Percentiles rank a stretch among this genome's conserved stretches.
Conservation (phyloP, 768 basidiomycete species). For the Amanita muscaria region DNA sequence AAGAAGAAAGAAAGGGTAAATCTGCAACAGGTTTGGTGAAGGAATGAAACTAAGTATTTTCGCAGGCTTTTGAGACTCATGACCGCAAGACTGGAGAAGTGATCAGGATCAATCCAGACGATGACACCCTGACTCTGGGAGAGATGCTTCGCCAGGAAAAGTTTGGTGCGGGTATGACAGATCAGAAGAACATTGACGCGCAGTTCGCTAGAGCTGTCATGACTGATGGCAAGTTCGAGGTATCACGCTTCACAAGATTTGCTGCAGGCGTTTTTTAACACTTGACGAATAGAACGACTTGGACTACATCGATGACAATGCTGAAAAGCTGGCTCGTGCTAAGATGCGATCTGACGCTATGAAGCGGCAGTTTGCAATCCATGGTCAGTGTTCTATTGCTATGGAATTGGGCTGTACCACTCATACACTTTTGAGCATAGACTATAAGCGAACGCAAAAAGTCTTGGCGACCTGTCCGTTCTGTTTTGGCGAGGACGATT, state of each 20-base stretch:
- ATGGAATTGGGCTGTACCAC: conserved; percentile 1
- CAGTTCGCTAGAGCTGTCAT: conserved; percentile 86
- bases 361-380: conserved; percentile 94
- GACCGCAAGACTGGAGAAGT: conserved; percentile 88
- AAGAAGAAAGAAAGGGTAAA: conserved; percentile 67
- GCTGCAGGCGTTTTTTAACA: not conserved
- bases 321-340: conserved; percentile 82
- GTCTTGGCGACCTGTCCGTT: conserved; percentile 79
- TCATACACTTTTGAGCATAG: conserved; percentile 33
- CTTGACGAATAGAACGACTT: conserved; percentile 55
- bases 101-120: conserved; percentile 83
- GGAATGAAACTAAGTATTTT: conserved; percentile 2
- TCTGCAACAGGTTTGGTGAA: conserved; percentile 14
- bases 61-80: conserved; percentile 68
- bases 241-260: conserved; percentile 22
- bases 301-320: conserved; percentile 96
- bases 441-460: conserved; percentile 92
- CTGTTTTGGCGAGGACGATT: conserved; percentile 91
- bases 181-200: conserved; percentile 87
- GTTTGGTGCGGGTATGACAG: conserved; percentile 80
- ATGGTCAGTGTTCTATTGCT: conserved; percentile 46
- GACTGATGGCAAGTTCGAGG: conserved; percentile 82
- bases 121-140: conserved; percentile 76
- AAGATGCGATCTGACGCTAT: conserved; percentile 96
- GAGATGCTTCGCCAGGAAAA: conserved; percentile 92